phyloP scores from a whole-genome alignment of 306 rosid genomes.

The Gleditsia sinensis region DNA sequence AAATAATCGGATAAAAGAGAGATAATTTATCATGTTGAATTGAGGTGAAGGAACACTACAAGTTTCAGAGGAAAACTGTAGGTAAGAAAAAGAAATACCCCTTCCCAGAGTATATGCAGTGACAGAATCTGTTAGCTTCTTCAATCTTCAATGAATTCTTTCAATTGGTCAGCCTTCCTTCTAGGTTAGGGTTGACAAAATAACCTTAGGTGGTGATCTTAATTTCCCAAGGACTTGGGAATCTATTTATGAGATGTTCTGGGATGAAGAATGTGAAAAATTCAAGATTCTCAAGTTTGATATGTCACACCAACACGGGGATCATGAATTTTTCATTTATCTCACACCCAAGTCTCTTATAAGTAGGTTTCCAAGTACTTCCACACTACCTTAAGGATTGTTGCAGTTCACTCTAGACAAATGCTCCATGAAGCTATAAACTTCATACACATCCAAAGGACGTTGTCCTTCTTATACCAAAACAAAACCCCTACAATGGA shows the following conservation, averaged over 20 bases:
- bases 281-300: not conserved
- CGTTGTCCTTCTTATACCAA: constrained; percentile 11
- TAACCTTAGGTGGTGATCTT: not conserved
- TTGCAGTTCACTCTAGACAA: constrained; percentile 25
- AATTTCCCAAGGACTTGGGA: not conserved
- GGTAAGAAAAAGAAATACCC: constrained; percentile 21
- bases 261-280: not conserved
- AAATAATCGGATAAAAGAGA: constrained; percentile 30
- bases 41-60: constrained; percentile 19
- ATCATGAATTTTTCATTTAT: not conserved
- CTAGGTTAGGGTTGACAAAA: not conserved
- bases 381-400: not conserved
- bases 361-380: no score
- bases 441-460: constrained; percentile 2
- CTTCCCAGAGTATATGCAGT: constrained; percentile 25
- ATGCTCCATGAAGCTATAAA: constrained; percentile 20
- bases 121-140: constrained; percentile 23
- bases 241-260: not conserved
- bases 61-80: not conserved
- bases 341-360: not conserved
- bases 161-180: constrained; percentile 14
- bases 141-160: constrained; percentile 19
- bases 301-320: not conserved
- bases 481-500: constrained; percentile 18
- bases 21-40: constrained; percentile 15